Percentiles rank a stretch among this genome's conserved stretches.
Evolutionary conservation across 345 rosid species (phyloP).

Genomic region (Eucalyptus guilfoylei): DNA sequence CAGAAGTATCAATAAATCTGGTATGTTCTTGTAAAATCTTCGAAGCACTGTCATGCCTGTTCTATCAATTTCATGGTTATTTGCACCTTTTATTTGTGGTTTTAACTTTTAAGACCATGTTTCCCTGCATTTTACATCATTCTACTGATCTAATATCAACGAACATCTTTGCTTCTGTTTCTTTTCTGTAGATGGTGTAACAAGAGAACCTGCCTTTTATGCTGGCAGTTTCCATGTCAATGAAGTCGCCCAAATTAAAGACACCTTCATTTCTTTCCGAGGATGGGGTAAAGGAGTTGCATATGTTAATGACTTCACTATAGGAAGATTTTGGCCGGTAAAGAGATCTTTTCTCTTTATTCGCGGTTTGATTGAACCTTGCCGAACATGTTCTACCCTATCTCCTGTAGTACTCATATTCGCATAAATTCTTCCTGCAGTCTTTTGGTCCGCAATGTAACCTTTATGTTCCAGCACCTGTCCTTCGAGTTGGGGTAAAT

Average conservation of each 20-base stretch:
- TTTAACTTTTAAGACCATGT: neutral
- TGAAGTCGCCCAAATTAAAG: constrained; percentile 31
- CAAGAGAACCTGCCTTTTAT: constrained; percentile 58
- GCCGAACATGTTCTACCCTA: neutral
- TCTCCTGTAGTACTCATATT: neutral
- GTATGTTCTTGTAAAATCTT: constrained; percentile 11
- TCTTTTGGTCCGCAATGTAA: constrained; percentile 79
- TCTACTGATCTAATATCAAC: neutral
- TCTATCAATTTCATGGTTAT: neutral
- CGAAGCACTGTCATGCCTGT: neutral
- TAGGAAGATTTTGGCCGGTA: constrained; percentile 98
- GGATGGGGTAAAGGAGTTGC: constrained; percentile 92
- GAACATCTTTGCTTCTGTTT: neutral
- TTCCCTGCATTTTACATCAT: neutral
- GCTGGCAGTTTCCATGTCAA: constrained; percentile 44
- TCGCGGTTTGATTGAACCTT: neutral
- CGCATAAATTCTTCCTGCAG: constrained; percentile 19
- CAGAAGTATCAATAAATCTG: constrained; percentile 6
- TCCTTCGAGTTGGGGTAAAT: constrained; percentile 55
- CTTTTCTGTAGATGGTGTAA: constrained; percentile 24
- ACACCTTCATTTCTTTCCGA: constrained; percentile 64
- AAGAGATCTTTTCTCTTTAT: neutral
- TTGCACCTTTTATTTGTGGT: neutral
- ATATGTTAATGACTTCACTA: constrained; percentile 63
- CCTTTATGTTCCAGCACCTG: constrained; percentile 74